phyloP scores from a whole-genome alignment of 805 yeast genomes.

The Myxozyma vanderwaltii region DNA sequence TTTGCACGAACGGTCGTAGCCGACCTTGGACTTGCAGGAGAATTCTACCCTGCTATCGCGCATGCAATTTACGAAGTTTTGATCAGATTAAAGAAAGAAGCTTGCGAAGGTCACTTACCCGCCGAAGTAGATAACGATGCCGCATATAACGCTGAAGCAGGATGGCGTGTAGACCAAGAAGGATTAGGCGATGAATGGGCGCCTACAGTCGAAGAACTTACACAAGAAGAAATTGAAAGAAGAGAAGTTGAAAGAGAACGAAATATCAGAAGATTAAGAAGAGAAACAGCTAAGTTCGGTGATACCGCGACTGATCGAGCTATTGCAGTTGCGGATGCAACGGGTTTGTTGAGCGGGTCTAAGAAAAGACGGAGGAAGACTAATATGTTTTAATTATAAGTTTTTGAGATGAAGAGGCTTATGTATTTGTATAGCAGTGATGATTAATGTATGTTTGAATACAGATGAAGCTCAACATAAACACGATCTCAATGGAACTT shows the following conservation, averaged over 20 bases:
- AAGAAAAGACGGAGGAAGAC: conserved; percentile 29
- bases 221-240: conserved; percentile 91
- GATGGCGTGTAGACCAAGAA: conserved; percentile 72
- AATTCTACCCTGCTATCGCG: conserved; percentile 86
- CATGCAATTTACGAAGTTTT: conserved; percentile 82
- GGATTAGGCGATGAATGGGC: conserved; percentile 81
- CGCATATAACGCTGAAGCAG: conserved; percentile 62
- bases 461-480: too few species aligned
- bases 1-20: conserved; percentile 81
- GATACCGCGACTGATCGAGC: conserved; percentile 45
- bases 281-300: conserved; percentile 80
- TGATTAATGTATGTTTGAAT: too few species aligned
- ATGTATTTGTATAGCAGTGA: too few species aligned
- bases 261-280: conserved; percentile 84
- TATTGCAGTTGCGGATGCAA: conserved; percentile 36
- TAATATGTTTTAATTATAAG: conserved; percentile 17
- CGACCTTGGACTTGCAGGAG: conserved; percentile 81
- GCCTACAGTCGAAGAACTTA: conserved; percentile 81
- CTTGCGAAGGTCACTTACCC: conserved; percentile 66
- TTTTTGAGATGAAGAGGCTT: too few species aligned
- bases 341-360: conserved; percentile 17
- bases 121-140: conserved; percentile 58
- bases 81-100: conserved; percentile 75
- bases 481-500: too few species aligned
- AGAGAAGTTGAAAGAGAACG: conserved; percentile 94